Conservation (phyloP, 352 stramenopile genomes). For the Phytopythium litorale region DNA sequence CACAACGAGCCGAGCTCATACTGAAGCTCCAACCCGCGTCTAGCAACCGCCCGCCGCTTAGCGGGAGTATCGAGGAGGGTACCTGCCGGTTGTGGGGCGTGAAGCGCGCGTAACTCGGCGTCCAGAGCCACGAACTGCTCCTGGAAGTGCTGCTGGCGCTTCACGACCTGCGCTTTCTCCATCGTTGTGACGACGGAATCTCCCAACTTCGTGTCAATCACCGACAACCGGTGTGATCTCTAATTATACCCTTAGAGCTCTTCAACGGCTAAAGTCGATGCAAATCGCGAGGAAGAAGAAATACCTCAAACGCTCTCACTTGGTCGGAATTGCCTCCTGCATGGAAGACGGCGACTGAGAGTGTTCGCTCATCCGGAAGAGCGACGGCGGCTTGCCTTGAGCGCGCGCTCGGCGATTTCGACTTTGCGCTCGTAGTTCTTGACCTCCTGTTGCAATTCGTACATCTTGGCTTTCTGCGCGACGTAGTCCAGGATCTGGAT, state of each 20-base stretch:
- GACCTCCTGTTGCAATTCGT: slow-evolving; percentile 81
- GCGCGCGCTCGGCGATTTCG: slow-evolving; percentile 88
- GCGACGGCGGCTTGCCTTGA: slow-evolving; percentile 37
- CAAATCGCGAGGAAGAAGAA: too few relatives aligned
- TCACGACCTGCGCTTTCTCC: slow-evolving; percentile 23
- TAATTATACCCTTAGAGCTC: neutral
- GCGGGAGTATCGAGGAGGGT: neutral
- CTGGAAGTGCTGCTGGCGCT: slow-evolving; percentile 30
- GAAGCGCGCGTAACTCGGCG: slow-evolving; percentile 15
- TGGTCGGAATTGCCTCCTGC: too few relatives aligned
- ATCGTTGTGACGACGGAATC: slow-evolving; percentile 4
- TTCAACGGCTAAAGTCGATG: too few relatives aligned
- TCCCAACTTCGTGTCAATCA: neutral
- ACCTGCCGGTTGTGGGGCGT: slow-evolving; percentile 7
- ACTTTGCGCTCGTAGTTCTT: slow-evolving; percentile 93
- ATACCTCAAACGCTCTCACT: too few relatives aligned
- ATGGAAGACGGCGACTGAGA: too few relatives aligned
- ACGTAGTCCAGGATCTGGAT: slow-evolving; percentile 88
- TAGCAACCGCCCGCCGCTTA: neutral
- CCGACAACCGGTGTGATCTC: neutral
- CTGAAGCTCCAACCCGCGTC: slow-evolving; percentile 18
- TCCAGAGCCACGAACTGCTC: slow-evolving; percentile 18
- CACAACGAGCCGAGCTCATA: slow-evolving; percentile 36
- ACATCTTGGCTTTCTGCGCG: slow-evolving; percentile 86
- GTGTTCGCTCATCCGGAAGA: neutral